Conservation (phyloP, 2,329 filamentous ascomycete species). For the Pestalotiopsis sp. region DNA sequence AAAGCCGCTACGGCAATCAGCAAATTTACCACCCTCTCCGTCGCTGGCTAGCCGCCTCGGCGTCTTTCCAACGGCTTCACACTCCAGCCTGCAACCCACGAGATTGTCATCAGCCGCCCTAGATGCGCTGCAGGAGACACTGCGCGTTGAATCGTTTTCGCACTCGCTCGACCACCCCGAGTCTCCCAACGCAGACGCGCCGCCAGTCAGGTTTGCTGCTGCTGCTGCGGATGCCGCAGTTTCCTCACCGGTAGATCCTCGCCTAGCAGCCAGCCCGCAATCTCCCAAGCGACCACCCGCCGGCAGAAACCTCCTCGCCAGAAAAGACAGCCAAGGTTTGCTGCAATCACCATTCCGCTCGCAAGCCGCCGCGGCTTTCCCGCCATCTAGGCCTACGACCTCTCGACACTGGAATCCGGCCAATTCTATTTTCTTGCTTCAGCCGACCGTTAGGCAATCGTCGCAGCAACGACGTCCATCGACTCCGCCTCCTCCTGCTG, state of each 20-base stretch:
- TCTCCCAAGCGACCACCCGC: conserved; percentile 19
- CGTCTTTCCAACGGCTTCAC: conserved; percentile 34
- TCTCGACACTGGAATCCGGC: conserved; percentile 63
- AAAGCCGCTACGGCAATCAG: conserved; percentile 15
- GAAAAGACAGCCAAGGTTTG: conserved; percentile 15
- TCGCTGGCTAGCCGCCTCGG: conserved; percentile 1
- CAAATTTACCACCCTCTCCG: conserved; percentile 13
- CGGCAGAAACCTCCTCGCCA: conserved; percentile 25
- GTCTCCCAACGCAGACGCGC: background rate
- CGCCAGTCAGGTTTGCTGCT: background rate
- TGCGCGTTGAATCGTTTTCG: conserved; percentile 9
- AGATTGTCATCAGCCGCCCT: conserved; percentile 31
- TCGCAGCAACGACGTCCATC: conserved; percentile 49
- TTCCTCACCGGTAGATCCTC: background rate
- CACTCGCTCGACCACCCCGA: conserved; percentile 10
- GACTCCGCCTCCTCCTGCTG: conserved; percentile 53
- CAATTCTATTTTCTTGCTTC: conserved; percentile 56
- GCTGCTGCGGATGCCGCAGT: background rate
- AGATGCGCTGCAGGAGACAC: conserved; percentile 21
- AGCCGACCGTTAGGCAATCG: conserved; percentile 10
- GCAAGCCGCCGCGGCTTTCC: conserved; percentile 25
- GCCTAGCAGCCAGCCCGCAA: conserved; percentile 12
- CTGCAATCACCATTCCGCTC: conserved; percentile 13
- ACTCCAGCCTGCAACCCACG: conserved; percentile 25
- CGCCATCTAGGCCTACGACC: conserved; percentile 44